Evolutionary conservation across 805 yeast genomes (phyloP), one percentile per base, ranked within the genome.

Genomic region (Zygoascus bituminiphila): DNA sequence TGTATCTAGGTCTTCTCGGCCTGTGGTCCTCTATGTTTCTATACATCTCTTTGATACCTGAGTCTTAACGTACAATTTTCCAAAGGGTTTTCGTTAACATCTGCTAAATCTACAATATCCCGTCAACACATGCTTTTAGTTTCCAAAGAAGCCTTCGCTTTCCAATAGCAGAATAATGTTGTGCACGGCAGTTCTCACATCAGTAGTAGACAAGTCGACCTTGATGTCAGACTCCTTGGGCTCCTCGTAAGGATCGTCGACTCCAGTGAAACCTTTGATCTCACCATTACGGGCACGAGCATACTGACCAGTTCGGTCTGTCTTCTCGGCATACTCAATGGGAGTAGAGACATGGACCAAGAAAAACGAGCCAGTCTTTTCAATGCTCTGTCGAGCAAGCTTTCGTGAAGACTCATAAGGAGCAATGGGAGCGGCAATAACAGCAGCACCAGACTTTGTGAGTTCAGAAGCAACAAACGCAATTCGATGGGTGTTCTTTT

Each of bases 371-470:
- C 82, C 81, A 45, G 71, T 63, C 63, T 71, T 71, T 55, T 75
- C 70, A 29, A 76, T 67, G 22, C 65, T 60, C 49, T 68, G 67
- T 51, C 71, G 70, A 25, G 76, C 74, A 14, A 54, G 51, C n/a
- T 65, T 60, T 38, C 78, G 67, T 51, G 74, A 72, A 40, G 65
- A 66, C 37, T 68, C 66, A 31, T 70, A 68, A 9, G 75, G 70
- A 24, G 80, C 76, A 49, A 70, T 64, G 46, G 80, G 75, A 14
- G 82, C 78, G 44, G 84, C 76, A 55, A 89, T 84, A 38, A 91
- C 91, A 57, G 95, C 98, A 8, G 95, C 72, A 49, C 97, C 97
- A n/a, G 96, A 79, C 63, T 86, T 80, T 39, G 84, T 83, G 57
- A 88, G 72, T 68, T 88, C 91, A 50, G 81, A 75, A 42, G 85